Conservation (phyloP, 768 basidiomycete genomes). For the Hysterangium stoloniferum region DNA sequence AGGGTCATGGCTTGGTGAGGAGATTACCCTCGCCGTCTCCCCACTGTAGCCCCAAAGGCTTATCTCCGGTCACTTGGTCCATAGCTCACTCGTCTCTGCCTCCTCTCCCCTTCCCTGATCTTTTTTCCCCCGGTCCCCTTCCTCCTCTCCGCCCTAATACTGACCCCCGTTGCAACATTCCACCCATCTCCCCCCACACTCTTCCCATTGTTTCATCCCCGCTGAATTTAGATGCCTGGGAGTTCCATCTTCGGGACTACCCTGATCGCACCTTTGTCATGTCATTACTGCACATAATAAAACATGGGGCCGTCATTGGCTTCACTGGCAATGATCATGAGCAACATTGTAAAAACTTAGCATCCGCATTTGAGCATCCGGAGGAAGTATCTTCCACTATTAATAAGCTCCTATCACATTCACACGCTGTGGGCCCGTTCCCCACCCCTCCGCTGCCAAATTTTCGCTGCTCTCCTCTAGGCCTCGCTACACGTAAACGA, state of each 20-base stretch:
- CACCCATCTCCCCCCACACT: neutral
- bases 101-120: neutral
- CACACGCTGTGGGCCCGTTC: conserved; percentile 16
- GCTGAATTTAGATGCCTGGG: conserved; percentile 2
- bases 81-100: too few species aligned
- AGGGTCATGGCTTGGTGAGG: neutral
- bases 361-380: conserved; percentile 14
- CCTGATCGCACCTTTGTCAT: conserved; percentile 10
- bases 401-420: conserved; percentile 9
- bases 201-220: neutral
- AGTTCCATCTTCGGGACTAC: conserved; percentile 10
- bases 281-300: conserved; percentile 10
- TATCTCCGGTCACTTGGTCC: neutral
- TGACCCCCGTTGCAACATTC: conserved; percentile 8
- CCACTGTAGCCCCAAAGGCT: neutral
- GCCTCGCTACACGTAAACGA: conserved; percentile 13
- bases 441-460: conserved; percentile 13
- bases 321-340: neutral
- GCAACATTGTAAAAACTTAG: conserved; percentile 17
- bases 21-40: neutral
- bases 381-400: conserved; percentile 13
- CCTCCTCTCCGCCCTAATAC: conserved; percentile 9
- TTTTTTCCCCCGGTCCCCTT: neutral
- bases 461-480: conserved; percentile 19
- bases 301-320: conserved; percentile 11